Base-by-base conservation (phyloP, 116 monocot genomes). In the Iris pallida region DNA sequence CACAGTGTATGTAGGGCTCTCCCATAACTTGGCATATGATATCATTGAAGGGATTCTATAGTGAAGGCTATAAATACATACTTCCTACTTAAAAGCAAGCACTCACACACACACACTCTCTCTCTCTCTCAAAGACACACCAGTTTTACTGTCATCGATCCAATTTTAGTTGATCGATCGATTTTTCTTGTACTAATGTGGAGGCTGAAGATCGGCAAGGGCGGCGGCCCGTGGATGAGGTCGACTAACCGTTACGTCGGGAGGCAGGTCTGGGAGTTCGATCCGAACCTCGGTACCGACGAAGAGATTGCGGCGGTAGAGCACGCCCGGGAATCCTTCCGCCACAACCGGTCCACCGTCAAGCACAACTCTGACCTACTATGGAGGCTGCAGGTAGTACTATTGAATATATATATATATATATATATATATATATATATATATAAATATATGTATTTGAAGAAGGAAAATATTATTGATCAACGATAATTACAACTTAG, bases 241-340 rank as follows among this genome's bases (percentile, higher is more conserved):
- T 69, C 52, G 10, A 40, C 18, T 4, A 68, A 76, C 42, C 48
- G 69, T 45, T 61, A 45, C 62, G 54, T 76, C 10, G 75, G 75
- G 7, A 76, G 75, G 41, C 75, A 68, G 30, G 16, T 55, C 4
- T 69, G 75, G 70, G 76, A 76, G 70, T 76, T 69, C 20, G 76
- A 75, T 11, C 61, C 52, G 3, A 45, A 75, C 4, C 61, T 62
- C 20, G 53, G 68, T 7, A 7, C 15, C 20, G 44, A 68, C 42
- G 57, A 59, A 11, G 57, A 16, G 18, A 51, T 9, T 1, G 59
- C 18, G 11, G 59, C 58, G 5, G 61, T 75, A 0, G 68, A 75
- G 16, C 60, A 12, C 7, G 61, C 61, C 44, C 48, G 75, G 17
- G 42, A 68, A 16, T 60, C 60, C 6, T 68, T 68, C 48, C 15